Conservation (phyloP, 192 early-diverging fungal genomes). For the Gorgonomyces haynaldii region DNA sequence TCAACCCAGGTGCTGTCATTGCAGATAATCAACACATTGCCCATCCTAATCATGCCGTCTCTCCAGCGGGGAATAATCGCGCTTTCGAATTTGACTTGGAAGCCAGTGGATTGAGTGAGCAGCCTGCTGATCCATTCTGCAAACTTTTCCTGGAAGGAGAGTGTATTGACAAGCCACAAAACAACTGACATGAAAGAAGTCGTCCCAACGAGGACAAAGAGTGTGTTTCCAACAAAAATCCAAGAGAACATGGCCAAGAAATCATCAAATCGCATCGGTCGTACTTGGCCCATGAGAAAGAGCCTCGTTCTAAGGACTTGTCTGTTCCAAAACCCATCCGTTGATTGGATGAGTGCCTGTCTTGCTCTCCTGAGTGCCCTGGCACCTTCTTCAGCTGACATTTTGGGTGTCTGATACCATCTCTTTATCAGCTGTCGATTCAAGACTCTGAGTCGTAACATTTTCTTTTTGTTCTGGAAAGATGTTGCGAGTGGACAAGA, state of each 20-base stretch:
- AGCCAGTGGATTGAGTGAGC: conserved; percentile 67
- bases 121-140: conserved; percentile 67
- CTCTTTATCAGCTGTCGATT: background rate
- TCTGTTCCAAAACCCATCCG: conserved; percentile 17
- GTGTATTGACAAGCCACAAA: conserved; percentile 64
- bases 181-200: conserved; percentile 79
- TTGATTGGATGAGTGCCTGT: conserved; percentile 11
- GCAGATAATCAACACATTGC: conserved; percentile 58
- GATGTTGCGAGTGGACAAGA: conserved; percentile 4
- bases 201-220: conserved; percentile 78
- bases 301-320: conserved; percentile 25
- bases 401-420: background rate
- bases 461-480: background rate
- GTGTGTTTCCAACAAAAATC: conserved; percentile 72
- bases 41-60: conserved; percentile 72
- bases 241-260: conserved; percentile 79
- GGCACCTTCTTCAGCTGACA: conserved; percentile 3
- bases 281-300: conserved; percentile 28
- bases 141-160: conserved; percentile 79
- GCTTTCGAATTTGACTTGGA: conserved; percentile 75
- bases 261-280: conserved; percentile 57
- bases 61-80: conserved; percentile 90
- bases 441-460: background rate
- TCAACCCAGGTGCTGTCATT: conserved; percentile 31
- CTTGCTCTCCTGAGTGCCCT: conserved; percentile 1